phyloP scores from a whole-genome alignment of 306 rosid genomes.

The Psophocarpus tetragonolobus region DNA sequence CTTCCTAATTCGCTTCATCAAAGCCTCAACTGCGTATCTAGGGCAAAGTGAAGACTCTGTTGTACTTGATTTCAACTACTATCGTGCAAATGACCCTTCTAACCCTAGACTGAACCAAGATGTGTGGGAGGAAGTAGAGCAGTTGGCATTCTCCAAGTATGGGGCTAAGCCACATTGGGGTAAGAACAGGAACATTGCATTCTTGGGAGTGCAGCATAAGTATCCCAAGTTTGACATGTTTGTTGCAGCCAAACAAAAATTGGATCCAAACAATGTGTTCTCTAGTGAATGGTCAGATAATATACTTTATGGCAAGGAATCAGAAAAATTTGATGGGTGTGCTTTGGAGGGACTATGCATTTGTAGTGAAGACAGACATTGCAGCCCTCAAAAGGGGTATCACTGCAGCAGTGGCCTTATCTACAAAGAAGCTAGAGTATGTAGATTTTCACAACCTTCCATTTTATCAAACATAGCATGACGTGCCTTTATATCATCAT shows the following conservation, averaged over 20 bases:
- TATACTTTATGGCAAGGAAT: constrained; percentile 50
- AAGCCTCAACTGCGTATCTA: constrained; percentile 58
- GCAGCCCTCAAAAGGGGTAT: constrained; percentile 64
- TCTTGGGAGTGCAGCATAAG: constrained; percentile 49
- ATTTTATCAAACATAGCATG: no score
- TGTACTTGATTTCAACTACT: constrained; percentile 74
- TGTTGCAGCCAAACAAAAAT: constrained; percentile 37
- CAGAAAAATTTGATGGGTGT: constrained; percentile 56
- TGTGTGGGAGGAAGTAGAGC: constrained; percentile 79
- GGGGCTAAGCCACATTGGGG: constrained; percentile 89
- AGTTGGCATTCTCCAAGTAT: constrained; percentile 65
- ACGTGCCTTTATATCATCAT: background rate
- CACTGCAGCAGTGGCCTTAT: constrained; percentile 57
- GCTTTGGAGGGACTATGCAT: constrained; percentile 69
- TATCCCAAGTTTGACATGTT: constrained; percentile 48
- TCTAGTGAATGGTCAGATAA: constrained; percentile 72
- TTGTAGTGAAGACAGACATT: constrained; percentile 62
- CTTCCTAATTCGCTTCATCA: constrained; percentile 61
- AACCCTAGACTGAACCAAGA: constrained; percentile 69
- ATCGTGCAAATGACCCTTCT: constrained; percentile 50
- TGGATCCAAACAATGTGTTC: constrained; percentile 64
- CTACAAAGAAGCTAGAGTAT: constrained; percentile 65
- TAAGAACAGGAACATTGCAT: constrained; percentile 67
- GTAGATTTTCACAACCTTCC: constrained; percentile 49
- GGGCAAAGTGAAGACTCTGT: constrained; percentile 77